Conservation (phyloP, 2,329 filamentous ascomycete species). For the Trematosphaeria pertusa region DNA sequence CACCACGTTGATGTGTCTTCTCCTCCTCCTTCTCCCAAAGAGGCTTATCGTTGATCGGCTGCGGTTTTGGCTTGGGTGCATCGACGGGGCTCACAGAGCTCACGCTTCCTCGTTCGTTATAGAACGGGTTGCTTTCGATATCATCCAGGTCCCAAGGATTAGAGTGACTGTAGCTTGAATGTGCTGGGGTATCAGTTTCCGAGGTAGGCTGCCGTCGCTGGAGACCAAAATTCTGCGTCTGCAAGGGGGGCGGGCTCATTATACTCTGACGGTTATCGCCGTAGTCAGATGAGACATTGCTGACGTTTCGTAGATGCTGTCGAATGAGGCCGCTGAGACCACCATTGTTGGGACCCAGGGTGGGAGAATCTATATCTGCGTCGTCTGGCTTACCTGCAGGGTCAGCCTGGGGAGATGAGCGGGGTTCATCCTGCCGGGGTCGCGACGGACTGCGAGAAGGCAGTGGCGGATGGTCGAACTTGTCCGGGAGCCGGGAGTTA, state of each 20-base stretch:
- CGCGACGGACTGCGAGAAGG: slow-evolving; percentile 16
- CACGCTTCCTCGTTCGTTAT: slow-evolving; percentile 43
- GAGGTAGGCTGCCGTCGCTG: slow-evolving; percentile 37
- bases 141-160: slow-evolving; percentile 64
- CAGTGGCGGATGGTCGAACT: slow-evolving; percentile 18
- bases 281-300: slow-evolving; percentile 81
- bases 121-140: slow-evolving; percentile 49
- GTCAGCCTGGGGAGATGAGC: slow-evolving; percentile 18
- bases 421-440: slow-evolving; percentile 6
- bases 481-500: slow-evolving; percentile 27
- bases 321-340: slow-evolving; percentile 83
- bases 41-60: slow-evolving; percentile 13
- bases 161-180: slow-evolving; percentile 59
- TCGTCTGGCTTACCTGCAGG: slow-evolving; percentile 22
- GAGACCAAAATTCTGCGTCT: slow-evolving; percentile 38
- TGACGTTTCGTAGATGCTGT: slow-evolving; percentile 82
- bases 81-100: slow-evolving; percentile 47
- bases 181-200: slow-evolving; percentile 51
- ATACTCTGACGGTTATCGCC: slow-evolving; percentile 40
- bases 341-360: slow-evolving; percentile 68
- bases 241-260: slow-evolving; percentile 55
- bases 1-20: slow-evolving; percentile 55
- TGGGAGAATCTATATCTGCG: slow-evolving; percentile 73
- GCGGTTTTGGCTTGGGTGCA: slow-evolving; percentile 25
- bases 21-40: slow-evolving; percentile 59